phyloP scores from a whole-genome alignment of 202 grass and related monocot genomes.

The Sporobolus alterniflorus region DNA sequence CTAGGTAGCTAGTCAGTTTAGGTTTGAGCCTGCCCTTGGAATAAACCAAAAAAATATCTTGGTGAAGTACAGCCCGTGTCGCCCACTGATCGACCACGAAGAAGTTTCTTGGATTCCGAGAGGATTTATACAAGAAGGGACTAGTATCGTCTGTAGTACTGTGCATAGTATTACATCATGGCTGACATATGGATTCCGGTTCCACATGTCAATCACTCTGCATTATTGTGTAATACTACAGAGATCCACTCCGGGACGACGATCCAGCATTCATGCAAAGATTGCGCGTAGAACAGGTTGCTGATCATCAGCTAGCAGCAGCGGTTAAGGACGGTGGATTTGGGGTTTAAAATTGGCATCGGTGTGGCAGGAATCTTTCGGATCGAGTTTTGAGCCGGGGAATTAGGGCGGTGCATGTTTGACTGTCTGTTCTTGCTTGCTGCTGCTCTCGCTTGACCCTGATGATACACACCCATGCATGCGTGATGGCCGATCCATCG shows the following conservation, averaged over 20 bases:
- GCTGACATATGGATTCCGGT: no score
- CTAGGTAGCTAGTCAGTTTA: neutral
- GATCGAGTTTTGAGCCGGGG: constrained; percentile 47
- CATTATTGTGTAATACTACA: no score
- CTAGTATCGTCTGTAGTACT: no score
- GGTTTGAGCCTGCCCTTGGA: neutral
- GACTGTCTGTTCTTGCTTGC: constrained; percentile 43
- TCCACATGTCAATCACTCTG: no score
- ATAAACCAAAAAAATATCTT: neutral
- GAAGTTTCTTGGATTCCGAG: constrained; percentile 57
- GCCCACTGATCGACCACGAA: constrained; percentile 20
- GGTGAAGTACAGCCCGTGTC: constrained; percentile 32
- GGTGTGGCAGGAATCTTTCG: constrained; percentile 37
- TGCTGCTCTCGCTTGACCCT: constrained; percentile 35
- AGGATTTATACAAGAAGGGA: neutral
- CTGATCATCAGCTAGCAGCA: neutral
- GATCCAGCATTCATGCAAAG: neutral
- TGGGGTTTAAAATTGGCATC: neutral
- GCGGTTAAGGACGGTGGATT: constrained; percentile 28
- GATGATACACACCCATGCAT: neutral
- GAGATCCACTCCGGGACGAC: no score
- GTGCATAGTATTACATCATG: no score
- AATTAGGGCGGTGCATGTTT: constrained; percentile 59
- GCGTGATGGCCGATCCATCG: neutral
- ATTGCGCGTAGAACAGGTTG: neutral